phyloP scores from a whole-genome alignment of 805 yeast species.

The Wickerhamiella brachini region DNA sequence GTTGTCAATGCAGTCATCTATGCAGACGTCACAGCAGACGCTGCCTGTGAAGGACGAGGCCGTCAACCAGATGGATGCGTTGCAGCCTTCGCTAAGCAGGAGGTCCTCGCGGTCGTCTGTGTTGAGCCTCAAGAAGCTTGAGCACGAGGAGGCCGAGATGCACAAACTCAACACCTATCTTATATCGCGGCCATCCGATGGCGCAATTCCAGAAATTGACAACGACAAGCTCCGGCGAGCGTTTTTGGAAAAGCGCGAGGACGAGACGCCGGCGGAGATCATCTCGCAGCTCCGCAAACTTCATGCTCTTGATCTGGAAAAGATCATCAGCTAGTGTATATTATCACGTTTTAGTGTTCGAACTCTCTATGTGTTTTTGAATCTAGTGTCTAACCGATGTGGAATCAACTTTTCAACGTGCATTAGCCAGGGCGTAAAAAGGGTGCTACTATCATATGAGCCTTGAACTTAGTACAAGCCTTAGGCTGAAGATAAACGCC shows the following conservation, averaged over 20 bases:
- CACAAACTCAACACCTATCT: slow-evolving; percentile 77
- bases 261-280: slow-evolving; percentile 4
- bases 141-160: slow-evolving; percentile 84
- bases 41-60: slow-evolving; percentile 7
- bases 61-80: slow-evolving; percentile 14
- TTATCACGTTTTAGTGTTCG: too few relatives aligned
- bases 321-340: slow-evolving; percentile 9
- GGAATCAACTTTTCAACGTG: too few relatives aligned
- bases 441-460: too few relatives aligned
- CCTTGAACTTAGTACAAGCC: neutral
- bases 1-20: neutral
- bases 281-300: slow-evolving; percentile 7
- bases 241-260: neutral
- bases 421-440: too few relatives aligned
- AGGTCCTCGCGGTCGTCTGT: slow-evolving; percentile 23
- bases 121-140: slow-evolving; percentile 40
- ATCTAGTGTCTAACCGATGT: too few relatives aligned
- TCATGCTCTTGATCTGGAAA: slow-evolving; percentile 12
- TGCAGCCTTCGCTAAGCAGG: slow-evolving; percentile 17
- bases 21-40: neutral
- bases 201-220: neutral
- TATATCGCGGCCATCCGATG: slow-evolving; percentile 2
- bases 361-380: neutral
- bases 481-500: too few relatives aligned
- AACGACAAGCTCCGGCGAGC: neutral